These are phyloP conservation scores for Laguncularia racemosa DNA, from an alignment of 345 rosid genomes.

Conservation along the genomic window DNA sequence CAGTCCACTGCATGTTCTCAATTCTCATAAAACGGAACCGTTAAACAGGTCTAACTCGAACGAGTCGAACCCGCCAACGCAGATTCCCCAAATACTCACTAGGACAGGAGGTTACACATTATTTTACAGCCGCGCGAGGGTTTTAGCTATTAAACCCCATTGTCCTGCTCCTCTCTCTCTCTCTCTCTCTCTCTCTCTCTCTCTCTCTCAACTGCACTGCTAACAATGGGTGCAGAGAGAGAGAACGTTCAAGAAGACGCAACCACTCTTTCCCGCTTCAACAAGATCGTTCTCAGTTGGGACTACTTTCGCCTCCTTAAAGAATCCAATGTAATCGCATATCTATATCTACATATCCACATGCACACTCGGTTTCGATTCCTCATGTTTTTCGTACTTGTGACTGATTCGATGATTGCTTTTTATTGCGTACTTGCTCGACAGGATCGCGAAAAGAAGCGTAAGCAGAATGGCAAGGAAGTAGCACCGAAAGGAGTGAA, in stretches of 20 bases:
- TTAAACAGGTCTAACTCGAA: too few species aligned
- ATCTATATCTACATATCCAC: not conserved
- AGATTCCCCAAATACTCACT: too few species aligned
- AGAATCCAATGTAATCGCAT: constrained; percentile 28
- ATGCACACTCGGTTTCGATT: not conserved
- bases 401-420: not conserved
- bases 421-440: not conserved
- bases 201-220: too few species aligned
- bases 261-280: constrained; percentile 56
- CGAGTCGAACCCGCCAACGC: too few species aligned
- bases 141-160: too few species aligned
- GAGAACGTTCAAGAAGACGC: constrained; percentile 26
- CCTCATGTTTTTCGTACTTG: not conserved
- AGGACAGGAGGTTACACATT: too few species aligned
- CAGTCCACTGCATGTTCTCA: too few species aligned
- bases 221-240: too few species aligned
- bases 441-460: constrained; percentile 17
- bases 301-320: constrained; percentile 62
- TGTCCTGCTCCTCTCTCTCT: too few species aligned
- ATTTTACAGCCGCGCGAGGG: too few species aligned
- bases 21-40: too few species aligned
- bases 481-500: constrained; percentile 26
- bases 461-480: constrained; percentile 15
- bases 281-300: constrained; percentile 66
- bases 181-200: too few species aligned